Percentiles rank a stretch among this genome's conserved stretches.
Conservation (phyloP, 306 rosid genomes). For the Delonix regia region DNA sequence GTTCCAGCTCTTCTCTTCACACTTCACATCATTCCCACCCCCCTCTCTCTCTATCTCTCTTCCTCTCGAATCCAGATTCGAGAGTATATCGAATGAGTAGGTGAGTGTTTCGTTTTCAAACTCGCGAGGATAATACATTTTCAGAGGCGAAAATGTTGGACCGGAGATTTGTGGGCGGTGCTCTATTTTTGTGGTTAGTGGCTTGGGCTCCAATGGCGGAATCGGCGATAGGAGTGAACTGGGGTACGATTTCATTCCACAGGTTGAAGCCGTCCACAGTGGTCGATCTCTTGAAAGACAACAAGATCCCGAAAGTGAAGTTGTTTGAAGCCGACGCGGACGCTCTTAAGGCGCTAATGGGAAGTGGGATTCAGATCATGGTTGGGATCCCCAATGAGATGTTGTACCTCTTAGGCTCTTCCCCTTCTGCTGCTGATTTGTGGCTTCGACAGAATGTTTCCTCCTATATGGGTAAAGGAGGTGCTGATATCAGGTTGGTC, state of each 20-base stretch:
- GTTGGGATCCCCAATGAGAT: constrained; percentile 92
- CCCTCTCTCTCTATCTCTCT: neutral
- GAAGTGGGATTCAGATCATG: constrained; percentile 84
- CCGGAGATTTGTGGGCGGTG: constrained; percentile 30
- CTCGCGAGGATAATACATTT: neutral
- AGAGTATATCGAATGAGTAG: neutral
- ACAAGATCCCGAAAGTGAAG: constrained; percentile 78
- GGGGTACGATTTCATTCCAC: constrained; percentile 80
- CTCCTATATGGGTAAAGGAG: constrained; percentile 64
- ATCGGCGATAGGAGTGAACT: constrained; percentile 78
- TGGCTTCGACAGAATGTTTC: constrained; percentile 84
- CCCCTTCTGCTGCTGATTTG: constrained; percentile 65
- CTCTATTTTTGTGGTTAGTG: constrained; percentile 27
- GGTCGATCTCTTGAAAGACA: constrained; percentile 69
- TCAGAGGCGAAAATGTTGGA: constrained; percentile 37
- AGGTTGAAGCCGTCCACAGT: constrained; percentile 65
- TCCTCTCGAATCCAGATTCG: neutral
- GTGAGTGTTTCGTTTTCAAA: constrained; percentile 8
- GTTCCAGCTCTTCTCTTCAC: neutral
- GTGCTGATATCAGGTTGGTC: constrained; percentile 80
- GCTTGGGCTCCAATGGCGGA: constrained; percentile 44
- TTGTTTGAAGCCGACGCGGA: constrained; percentile 80
- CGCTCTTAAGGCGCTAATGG: constrained; percentile 60
- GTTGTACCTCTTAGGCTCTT: constrained; percentile 64
- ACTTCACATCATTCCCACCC: neutral